Evolutionary conservation across 2,329 filamentous ascomycete species (phyloP).

Genomic region (Aschersonia sp.): DNA sequence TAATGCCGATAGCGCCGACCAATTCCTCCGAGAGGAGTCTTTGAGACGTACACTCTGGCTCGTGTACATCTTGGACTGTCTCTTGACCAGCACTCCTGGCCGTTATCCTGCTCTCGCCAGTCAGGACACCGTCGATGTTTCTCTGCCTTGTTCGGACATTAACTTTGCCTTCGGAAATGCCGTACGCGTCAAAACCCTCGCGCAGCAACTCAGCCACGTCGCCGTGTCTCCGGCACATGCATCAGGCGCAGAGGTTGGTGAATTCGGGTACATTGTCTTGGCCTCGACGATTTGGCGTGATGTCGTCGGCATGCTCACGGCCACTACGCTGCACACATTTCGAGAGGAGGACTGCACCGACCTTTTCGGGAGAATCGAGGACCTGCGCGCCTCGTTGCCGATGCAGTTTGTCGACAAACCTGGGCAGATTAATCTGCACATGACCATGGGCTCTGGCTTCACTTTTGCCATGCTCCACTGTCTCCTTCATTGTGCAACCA

Average conservation of each 20-base stretch:
- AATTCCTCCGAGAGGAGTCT: conserved; percentile 46
- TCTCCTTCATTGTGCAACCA: conserved; percentile 43
- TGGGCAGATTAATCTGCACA: conserved; percentile 45
- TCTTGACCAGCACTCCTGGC: conserved; percentile 46
- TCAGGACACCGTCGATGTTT: conserved; percentile 38
- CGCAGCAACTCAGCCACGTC: conserved; percentile 20
- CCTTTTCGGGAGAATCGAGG: conserved; percentile 39
- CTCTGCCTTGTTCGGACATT: conserved; percentile 45
- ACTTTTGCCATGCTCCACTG: conserved; percentile 50
- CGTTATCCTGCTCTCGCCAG: conserved; percentile 40
- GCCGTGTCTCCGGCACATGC: conserved; percentile 22
- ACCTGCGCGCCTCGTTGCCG: conserved; percentile 37
- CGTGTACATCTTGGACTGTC: conserved; percentile 48
- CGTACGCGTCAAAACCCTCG: conserved; percentile 42
- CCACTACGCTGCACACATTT: conserved; percentile 34
- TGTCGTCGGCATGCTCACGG: conserved; percentile 46
- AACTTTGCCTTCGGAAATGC: conserved; percentile 49
- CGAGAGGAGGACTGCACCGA: conserved; percentile 36
- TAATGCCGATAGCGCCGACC: conserved; percentile 34
- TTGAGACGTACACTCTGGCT: conserved; percentile 48
- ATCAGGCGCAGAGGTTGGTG: conserved; percentile 37
- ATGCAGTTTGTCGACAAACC: conserved; percentile 48
- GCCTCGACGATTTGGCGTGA: conserved; percentile 48
- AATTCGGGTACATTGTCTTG: conserved; percentile 47
- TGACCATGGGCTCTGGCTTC: conserved; percentile 49